Conservation (phyloP, 2,329 filamentous ascomycete genomes). For the Coniochaeta sp. region DNA sequence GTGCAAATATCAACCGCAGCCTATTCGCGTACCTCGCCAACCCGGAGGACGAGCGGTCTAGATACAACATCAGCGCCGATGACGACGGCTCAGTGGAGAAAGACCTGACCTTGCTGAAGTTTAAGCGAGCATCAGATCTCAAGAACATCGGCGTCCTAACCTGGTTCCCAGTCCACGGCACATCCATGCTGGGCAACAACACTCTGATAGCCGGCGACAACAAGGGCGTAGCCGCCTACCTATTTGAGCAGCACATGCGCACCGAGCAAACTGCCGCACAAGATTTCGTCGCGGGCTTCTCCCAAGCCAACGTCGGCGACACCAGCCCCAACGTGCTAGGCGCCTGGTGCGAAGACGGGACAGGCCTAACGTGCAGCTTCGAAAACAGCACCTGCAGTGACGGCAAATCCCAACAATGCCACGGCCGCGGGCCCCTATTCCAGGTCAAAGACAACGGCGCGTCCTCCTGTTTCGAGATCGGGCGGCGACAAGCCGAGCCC, state of each 20-base stretch:
- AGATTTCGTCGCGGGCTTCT: constrained; percentile 83
- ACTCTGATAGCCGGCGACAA: constrained; percentile 91
- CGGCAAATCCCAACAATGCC: constrained; percentile 62
- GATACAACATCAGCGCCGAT: constrained; percentile 50
- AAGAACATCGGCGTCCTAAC: constrained; percentile 77
- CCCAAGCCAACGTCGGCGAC: constrained; percentile 85
- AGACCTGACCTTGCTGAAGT: constrained; percentile 69
- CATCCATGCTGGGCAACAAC: constrained; percentile 85
- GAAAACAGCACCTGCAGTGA: constrained; percentile 78
- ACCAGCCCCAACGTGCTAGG: constrained; percentile 83
- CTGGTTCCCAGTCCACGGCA: constrained; percentile 91
- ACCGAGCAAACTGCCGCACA: constrained; percentile 47
- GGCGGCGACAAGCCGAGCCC: constrained; percentile 56
- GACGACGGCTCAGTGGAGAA: constrained; percentile 57
- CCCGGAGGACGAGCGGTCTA: constrained; percentile 63
- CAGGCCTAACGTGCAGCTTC: constrained; percentile 62
- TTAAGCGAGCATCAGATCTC: constrained; percentile 64
- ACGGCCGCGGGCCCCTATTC: constrained; percentile 66
- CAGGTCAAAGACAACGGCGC: constrained; percentile 61
- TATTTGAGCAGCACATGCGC: constrained; percentile 66
- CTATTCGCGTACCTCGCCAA: constrained; percentile 84
- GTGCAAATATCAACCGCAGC: constrained; percentile 85
- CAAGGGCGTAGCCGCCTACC: constrained; percentile 82
- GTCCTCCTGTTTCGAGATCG: constrained; percentile 69
- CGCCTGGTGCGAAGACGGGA: constrained; percentile 82